Percentiles rank a stretch among this genome's conserved stretches.
phyloP scores from a whole-genome alignment of 208 protist genomes.

The Leptomonas pyrrhocoris region DNA sequence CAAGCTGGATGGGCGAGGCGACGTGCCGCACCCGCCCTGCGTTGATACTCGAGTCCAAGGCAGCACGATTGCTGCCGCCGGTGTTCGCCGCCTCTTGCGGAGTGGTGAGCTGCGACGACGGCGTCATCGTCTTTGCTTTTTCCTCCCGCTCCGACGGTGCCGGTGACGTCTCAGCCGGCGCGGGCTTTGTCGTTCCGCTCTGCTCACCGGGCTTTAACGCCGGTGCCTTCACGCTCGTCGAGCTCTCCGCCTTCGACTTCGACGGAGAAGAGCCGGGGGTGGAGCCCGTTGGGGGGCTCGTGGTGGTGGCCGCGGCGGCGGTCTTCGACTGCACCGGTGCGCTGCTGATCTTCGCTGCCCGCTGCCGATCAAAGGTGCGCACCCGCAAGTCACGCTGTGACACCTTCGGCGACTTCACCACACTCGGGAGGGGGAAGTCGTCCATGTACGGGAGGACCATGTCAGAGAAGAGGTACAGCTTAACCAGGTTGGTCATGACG shows the following conservation, averaged over 20 bases:
- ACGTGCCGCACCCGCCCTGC: neutral
- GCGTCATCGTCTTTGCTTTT: neutral
- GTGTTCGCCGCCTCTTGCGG: neutral
- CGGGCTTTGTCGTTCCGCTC: neutral
- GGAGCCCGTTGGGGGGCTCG: neutral
- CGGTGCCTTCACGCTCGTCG: neutral
- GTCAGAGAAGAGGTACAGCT: conserved; percentile 71
- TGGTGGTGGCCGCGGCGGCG: neutral
- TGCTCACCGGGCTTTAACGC: neutral
- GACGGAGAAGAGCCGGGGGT: neutral
- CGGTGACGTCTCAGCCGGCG: neutral
- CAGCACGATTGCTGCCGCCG: neutral
- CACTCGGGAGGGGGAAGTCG: conserved; percentile 82
- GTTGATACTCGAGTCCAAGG: neutral
- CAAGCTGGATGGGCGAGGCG: neutral
- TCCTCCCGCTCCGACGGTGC: neutral
- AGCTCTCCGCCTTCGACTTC: conserved; percentile 1
- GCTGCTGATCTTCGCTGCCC: conserved; percentile 52
- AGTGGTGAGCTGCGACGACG: neutral
- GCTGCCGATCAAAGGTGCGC: conserved; percentile 62
- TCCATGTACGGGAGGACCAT: conserved; percentile 87
- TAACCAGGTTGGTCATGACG: conserved; percentile 70
- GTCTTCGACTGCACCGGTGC: conserved; percentile 10
- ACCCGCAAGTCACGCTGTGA: conserved; percentile 35
- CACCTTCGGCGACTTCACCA: conserved; percentile 56